A percentile compares a stretch with the other conserved stretches of the same genome.
These are phyloP conservation scores for Achaetomiella virescens DNA, from an alignment of 495 filamentous ascomycete genomes.

Conservation along the genomic window DNA sequence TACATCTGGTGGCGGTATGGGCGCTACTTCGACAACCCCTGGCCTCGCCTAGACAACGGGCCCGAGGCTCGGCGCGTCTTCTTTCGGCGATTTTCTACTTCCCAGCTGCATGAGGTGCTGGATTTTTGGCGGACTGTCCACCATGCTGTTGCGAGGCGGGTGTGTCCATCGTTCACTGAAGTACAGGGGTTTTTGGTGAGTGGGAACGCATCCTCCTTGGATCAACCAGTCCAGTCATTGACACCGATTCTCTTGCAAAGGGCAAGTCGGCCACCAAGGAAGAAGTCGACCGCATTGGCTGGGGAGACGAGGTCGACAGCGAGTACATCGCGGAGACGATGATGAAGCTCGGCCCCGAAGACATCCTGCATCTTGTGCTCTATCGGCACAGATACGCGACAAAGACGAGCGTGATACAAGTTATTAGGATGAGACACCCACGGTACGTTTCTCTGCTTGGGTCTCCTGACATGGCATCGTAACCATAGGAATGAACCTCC, in stretches of 20 bases:
- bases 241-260: slow-evolving; percentile 3
- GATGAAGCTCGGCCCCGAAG: slow-evolving; percentile 35
- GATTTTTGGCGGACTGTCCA: slow-evolving; percentile 30
- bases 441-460: slow-evolving; percentile 12
- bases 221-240: no score
- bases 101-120: slow-evolving; percentile 30
- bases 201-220: background rate
- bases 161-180: slow-evolving; percentile 31
- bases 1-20: slow-evolving; percentile 62
- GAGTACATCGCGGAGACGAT: slow-evolving; percentile 27
- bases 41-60: slow-evolving; percentile 2
- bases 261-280: slow-evolving; percentile 8
- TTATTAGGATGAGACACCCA: slow-evolving; percentile 17
- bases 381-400: slow-evolving; percentile 26
- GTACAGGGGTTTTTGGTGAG: slow-evolving; percentile 28
- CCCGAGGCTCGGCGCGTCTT: slow-evolving; percentile 26
- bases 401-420: slow-evolving; percentile 20
- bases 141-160: slow-evolving; percentile 26
- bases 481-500: no score
- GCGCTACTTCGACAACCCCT: slow-evolving; percentile 29
- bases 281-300: slow-evolving; percentile 30
- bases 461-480: background rate
- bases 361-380: slow-evolving; percentile 31
- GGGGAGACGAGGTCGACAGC: slow-evolving; percentile 27
- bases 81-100: slow-evolving; percentile 29